Percentiles rank a stretch among this genome's conserved stretches.
These are phyloP conservation scores for Aspergillus piperis DNA, from an alignment of 2,329 filamentous ascomycete species.

Conservation along the genomic window DNA sequence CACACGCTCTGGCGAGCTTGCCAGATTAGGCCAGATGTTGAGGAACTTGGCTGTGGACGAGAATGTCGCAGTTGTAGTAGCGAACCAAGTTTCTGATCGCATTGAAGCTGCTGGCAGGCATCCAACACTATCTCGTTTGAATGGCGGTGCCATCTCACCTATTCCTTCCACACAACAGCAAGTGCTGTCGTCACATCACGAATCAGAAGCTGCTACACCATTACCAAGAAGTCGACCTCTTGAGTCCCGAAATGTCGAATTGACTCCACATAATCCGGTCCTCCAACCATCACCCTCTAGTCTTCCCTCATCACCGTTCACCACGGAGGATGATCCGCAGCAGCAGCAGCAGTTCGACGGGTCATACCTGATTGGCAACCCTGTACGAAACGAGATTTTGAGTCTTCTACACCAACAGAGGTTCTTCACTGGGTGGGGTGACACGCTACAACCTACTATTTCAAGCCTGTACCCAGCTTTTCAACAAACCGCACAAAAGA, in stretches of 20 bases:
- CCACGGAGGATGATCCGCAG: conserved; percentile 29
- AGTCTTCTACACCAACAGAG: conserved; percentile 85
- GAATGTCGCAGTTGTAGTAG: conserved; percentile 81
- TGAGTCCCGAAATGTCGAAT: conserved; percentile 18
- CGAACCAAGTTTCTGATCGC: conserved; percentile 93
- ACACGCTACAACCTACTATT: conserved; percentile 49
- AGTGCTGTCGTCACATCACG: conserved; percentile 19
- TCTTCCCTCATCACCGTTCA: conserved; percentile 31
- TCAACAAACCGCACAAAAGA: conserved; percentile 60
- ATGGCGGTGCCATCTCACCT: conserved; percentile 12
- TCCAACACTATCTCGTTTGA: conserved; percentile 9
- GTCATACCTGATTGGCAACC: conserved; percentile 42
- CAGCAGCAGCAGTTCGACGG: conserved; percentile 27
- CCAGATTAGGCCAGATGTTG: conserved; percentile 71
- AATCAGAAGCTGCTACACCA: conserved; percentile 23
- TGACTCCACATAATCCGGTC: conserved; percentile 18
- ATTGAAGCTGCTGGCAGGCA: conserved; percentile 53
- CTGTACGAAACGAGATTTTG: conserved; percentile 56
- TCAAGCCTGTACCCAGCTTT: conserved; percentile 14
- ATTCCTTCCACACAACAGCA: conserved; percentile 19
- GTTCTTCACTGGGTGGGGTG: conserved; percentile 96
- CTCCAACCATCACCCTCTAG: conserved; percentile 29
- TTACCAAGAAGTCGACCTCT: conserved; percentile 16
- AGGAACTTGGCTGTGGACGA: conserved; percentile 73
- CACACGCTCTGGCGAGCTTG: conserved; percentile 72